phyloP scores from a whole-genome alignment of 148 eudicot genomes.

The Suaeda aralocaspica region DNA sequence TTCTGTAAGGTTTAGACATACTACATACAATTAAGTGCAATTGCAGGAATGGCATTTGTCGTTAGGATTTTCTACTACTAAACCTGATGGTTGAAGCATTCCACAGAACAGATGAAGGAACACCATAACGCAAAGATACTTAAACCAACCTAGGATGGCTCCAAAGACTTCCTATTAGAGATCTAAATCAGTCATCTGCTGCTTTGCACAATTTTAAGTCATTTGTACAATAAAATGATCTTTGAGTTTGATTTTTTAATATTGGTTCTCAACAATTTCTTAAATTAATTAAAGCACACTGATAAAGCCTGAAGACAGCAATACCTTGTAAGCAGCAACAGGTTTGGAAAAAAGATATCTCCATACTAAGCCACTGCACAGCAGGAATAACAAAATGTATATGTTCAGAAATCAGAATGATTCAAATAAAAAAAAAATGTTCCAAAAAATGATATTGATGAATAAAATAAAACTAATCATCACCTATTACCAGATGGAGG shows the following conservation, averaged over 20 bases:
- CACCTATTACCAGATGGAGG: conserved; percentile 96
- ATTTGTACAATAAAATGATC: neutral
- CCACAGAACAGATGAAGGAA: neutral
- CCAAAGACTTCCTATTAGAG: neutral
- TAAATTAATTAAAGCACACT: neutral
- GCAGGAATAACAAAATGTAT: conserved; percentile 7
- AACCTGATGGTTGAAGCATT: neutral
- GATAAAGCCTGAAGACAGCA: neutral
- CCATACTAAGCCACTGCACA: conserved; percentile 78
- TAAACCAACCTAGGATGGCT: neutral
- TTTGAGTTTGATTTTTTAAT: neutral
- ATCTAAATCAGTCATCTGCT: neutral
- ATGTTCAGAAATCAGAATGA: conserved; percentile 3
- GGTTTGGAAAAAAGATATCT: conserved; percentile 89
- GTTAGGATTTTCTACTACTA: neutral
- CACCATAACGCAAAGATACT: neutral
- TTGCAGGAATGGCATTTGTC: neutral
- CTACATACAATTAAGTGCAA: neutral
- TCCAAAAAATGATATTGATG: conserved; percentile 12
- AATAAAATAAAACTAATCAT: conserved; percentile 17
- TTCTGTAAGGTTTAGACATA: neutral
- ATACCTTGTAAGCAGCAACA: conserved; percentile 87
- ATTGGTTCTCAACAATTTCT: too few species aligned
- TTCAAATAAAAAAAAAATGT: neutral
- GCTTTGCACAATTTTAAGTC: neutral